phyloP scores from a whole-genome alignment of 1,139 yeast species.

The Scheffersomyces lignicola region DNA sequence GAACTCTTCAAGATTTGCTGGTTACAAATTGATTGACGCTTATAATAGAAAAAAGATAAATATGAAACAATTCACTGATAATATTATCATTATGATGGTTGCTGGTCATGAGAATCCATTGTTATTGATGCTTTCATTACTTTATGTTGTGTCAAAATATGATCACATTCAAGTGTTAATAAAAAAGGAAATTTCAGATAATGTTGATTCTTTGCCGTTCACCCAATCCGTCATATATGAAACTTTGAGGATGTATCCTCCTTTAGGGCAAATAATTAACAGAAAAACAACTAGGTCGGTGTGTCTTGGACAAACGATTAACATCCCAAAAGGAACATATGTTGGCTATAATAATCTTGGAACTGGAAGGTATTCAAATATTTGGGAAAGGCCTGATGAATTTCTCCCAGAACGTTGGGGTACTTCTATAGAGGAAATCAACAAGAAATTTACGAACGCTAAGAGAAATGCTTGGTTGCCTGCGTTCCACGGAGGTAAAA shows the following conservation, averaged over 20 bases:
- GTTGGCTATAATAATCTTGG: slow-evolving; percentile 61
- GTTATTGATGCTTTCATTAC: slow-evolving; percentile 46
- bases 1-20: slow-evolving; percentile 16
- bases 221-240: slow-evolving; percentile 45
- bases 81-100: slow-evolving; percentile 56
- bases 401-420: slow-evolving; percentile 67
- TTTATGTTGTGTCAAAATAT: slow-evolving; percentile 48
- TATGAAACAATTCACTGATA: slow-evolving; percentile 52
- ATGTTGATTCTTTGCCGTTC: slow-evolving; percentile 14
- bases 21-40: slow-evolving; percentile 38
- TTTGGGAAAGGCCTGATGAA: slow-evolving; percentile 49
- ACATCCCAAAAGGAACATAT: slow-evolving; percentile 53
- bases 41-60: slow-evolving; percentile 34
- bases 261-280: slow-evolving; percentile 59
- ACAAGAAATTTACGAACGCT: slow-evolving; percentile 37
- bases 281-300: slow-evolving; percentile 41
- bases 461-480: slow-evolving; percentile 49
- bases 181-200: slow-evolving; percentile 24
- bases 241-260: slow-evolving; percentile 55
- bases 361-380: slow-evolving; percentile 48
- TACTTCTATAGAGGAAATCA: slow-evolving; percentile 29
- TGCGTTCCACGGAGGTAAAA: slow-evolving; percentile 60
- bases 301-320: slow-evolving; percentile 39
- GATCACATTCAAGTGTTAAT: slow-evolving; percentile 34
- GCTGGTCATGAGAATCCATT: slow-evolving; percentile 70